These are phyloP conservation scores for Aspergillus sp. DNA, from an alignment of 2,329 filamentous ascomycete species.

Conservation along the genomic window DNA sequence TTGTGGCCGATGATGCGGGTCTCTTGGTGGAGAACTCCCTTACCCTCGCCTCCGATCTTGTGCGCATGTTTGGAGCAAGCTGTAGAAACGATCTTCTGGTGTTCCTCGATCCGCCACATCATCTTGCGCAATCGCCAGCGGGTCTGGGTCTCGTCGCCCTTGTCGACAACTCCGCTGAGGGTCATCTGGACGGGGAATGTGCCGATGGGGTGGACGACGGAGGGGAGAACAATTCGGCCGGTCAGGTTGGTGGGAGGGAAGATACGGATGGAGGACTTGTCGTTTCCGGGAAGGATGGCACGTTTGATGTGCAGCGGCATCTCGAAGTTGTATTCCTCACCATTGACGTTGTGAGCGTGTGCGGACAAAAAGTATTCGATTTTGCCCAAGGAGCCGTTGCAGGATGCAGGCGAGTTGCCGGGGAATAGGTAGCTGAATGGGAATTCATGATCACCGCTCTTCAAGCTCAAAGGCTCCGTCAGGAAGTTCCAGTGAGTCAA, in stretches of 20 bases:
- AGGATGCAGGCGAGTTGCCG: conserved; percentile 81
- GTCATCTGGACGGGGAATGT: conserved; percentile 76
- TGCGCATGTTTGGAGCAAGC: conserved; percentile 75
- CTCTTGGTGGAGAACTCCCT: conserved; percentile 72
- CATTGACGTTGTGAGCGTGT: conserved; percentile 60
- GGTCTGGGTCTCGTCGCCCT: conserved; percentile 66
- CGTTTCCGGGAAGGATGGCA: conserved; percentile 72
- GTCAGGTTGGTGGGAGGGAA: conserved; percentile 96
- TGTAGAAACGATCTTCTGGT: conserved; percentile 72
- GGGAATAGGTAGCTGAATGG: conserved; percentile 86
- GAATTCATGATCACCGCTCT: conserved; percentile 67
- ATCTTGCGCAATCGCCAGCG: conserved; percentile 90
- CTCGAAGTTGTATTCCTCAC: conserved; percentile 64
- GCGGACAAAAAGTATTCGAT: conserved; percentile 79
- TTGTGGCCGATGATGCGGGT: conserved; percentile 75
- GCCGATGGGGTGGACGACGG: conserved; percentile 82
- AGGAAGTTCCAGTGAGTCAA: conserved; percentile 79
- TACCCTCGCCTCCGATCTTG: conserved; percentile 64
- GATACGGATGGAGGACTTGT: conserved; percentile 87
- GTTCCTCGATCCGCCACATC: conserved; percentile 91
- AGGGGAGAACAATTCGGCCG: conserved; percentile 76
- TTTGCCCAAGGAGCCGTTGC: conserved; percentile 68
- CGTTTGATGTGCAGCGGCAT: conserved; percentile 73
- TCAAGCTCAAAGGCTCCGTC: conserved; percentile 47
- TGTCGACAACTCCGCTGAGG: conserved; percentile 81